These are phyloP conservation scores for Umbelopsis ramanniana DNA, from an alignment of 192 early-diverging fungal genomes.

Conservation along the genomic window DNA sequence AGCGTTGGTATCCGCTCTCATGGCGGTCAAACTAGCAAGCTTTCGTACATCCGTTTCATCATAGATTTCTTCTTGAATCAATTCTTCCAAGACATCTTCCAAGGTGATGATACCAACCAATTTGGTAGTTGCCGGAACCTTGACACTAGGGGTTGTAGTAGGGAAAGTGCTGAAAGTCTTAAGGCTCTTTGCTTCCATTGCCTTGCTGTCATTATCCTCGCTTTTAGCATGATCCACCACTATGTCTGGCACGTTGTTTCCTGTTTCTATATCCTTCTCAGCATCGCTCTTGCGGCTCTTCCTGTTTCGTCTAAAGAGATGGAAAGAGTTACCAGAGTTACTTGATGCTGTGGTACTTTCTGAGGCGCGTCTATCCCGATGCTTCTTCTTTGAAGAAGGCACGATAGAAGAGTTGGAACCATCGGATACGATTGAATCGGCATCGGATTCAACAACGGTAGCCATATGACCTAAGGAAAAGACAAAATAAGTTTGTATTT, in stretches of 20 bases:
- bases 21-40: constrained; percentile 5
- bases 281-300: constrained; percentile 11
- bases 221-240: not conserved
- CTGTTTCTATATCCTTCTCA: not conserved
- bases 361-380: constrained; percentile 6
- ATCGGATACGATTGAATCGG: constrained; percentile 18
- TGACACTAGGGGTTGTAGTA: constrained; percentile 30
- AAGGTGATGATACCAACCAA: constrained; percentile 71
- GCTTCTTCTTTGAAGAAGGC: constrained; percentile 17
- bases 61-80: constrained; percentile 78
- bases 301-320: not conserved
- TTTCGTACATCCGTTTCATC: constrained; percentile 71
- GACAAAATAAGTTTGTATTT: not conserved
- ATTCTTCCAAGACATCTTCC: constrained; percentile 79
- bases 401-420: constrained; percentile 24
- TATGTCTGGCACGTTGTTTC: not conserved
- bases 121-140: constrained; percentile 39
- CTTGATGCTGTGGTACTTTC: constrained; percentile 6
- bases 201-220: not conserved
- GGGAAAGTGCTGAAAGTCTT: not conserved
- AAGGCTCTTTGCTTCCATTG: constrained; percentile 19
- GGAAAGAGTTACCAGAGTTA: constrained; percentile 2
- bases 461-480: constrained; percentile 60
- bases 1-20: constrained; percentile 6
- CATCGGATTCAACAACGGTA: constrained; percentile 49